phyloP scores from a whole-genome alignment of 1,284 basidiomycete species.

The Ceratobasidium sp. region DNA sequence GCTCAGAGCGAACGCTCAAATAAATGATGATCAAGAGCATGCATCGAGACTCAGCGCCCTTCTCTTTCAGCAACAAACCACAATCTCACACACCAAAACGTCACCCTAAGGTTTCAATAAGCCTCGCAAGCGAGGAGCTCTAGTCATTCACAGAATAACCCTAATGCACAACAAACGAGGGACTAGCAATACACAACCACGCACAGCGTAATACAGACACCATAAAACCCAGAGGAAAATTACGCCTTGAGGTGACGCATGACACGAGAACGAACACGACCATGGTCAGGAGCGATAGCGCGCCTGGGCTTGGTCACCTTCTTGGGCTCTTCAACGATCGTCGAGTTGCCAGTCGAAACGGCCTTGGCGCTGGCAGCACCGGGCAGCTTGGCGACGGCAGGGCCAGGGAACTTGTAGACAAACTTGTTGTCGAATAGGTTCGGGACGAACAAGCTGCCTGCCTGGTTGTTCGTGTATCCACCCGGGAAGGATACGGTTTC shows the following conservation, averaged over 20 bases:
- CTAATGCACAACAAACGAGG: neutral
- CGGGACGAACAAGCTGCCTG: conserved; percentile 33
- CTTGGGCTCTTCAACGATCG: too few relatives aligned
- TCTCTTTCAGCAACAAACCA: too few relatives aligned
- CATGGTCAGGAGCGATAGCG: conserved; percentile 5
- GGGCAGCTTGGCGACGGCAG: conserved; percentile 21
- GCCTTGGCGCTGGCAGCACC: neutral
- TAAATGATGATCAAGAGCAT: too few relatives aligned
- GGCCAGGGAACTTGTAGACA: conserved; percentile 40
- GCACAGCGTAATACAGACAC: neutral
- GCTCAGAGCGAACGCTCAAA: too few relatives aligned
- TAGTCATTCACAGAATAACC: conserved; percentile 30
- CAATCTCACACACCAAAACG: neutral
- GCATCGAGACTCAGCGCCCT: too few relatives aligned
- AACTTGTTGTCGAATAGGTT: conserved; percentile 25
- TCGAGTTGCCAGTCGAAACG: neutral
- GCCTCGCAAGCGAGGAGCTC: conserved; percentile 9
- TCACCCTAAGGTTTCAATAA: neutral
- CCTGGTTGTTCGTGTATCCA: conserved; percentile 41
- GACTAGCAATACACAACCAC: conserved; percentile 16
- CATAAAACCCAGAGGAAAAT: conserved; percentile 9
- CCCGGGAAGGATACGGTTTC: conserved; percentile 42
- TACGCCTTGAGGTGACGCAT: conserved; percentile 8
- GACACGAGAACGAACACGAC: conserved; percentile 13
- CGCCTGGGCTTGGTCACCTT: conserved; percentile 12